Evolutionary conservation across 2,329 filamentous ascomycete species (phyloP).

Genomic region (Colletotrichum sp.): DNA sequence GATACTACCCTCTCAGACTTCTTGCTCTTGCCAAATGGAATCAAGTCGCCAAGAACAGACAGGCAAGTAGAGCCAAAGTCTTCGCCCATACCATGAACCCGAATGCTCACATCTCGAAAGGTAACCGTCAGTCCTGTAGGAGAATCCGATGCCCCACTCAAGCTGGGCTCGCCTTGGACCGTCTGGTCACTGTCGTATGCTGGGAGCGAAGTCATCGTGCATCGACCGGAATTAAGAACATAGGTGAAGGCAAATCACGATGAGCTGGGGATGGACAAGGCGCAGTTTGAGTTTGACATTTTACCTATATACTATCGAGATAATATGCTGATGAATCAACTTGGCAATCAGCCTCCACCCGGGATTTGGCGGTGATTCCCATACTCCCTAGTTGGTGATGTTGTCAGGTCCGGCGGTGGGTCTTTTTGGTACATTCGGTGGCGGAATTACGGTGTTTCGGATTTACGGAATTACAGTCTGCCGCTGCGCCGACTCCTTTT

Average conservation of each 20-base stretch:
- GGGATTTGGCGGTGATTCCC: not conserved
- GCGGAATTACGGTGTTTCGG: slow-evolving; percentile 9
- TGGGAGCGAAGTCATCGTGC: not conserved
- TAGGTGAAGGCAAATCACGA: not conserved
- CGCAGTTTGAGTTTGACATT: not conserved
- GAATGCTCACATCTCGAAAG: not conserved
- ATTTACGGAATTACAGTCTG: not conserved
- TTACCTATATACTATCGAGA: not conserved
- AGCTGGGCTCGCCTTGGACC: not conserved
- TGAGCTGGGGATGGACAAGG: not conserved
- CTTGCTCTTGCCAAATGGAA: not conserved
- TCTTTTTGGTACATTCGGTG: not conserved
- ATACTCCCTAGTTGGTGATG: not conserved
- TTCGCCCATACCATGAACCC: not conserved
- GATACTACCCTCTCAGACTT: not conserved
- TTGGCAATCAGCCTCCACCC: not conserved
- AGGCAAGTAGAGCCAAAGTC: not conserved
- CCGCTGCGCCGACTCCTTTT: not conserved
- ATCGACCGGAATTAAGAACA: not conserved
- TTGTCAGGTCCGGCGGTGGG: not conserved
- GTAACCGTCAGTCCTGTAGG: not conserved
- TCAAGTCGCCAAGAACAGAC: not conserved
- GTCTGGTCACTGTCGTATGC: not conserved
- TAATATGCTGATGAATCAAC: not conserved
- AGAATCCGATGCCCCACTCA: not conserved